Evolutionary conservation across 441 rosid genomes (phyloP).

Genomic region (Capsella rubella): DNA sequence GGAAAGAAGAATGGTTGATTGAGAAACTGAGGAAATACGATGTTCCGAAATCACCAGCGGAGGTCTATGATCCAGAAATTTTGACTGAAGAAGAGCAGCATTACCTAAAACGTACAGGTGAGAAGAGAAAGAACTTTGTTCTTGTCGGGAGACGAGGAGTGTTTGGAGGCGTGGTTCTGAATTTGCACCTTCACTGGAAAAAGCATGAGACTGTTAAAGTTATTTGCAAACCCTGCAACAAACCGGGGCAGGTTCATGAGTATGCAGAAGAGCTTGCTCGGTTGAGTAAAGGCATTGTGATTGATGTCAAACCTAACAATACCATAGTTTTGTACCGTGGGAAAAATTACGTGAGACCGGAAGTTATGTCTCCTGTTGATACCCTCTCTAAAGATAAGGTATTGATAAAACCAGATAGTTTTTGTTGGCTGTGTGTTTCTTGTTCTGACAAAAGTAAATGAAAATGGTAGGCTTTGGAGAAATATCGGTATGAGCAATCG

Average conservation of each 20-base stretch:
- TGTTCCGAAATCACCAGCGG: slow-evolving; percentile 58
- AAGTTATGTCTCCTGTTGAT: slow-evolving; percentile 71
- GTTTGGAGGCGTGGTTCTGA: slow-evolving; percentile 90
- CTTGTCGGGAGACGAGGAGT: slow-evolving; percentile 90
- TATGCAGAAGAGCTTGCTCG: slow-evolving; percentile 82
- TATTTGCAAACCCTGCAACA: slow-evolving; percentile 82
- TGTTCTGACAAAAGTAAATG: slow-evolving; percentile 21
- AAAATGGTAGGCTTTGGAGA: slow-evolving; percentile 76
- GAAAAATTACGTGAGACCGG: slow-evolving; percentile 82
- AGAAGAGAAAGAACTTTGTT: slow-evolving; percentile 84
- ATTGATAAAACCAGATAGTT: slow-evolving; percentile 18
- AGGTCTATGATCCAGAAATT: slow-evolving; percentile 76
- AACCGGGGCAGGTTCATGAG: slow-evolving; percentile 75
- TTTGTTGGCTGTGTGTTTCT: background rate
- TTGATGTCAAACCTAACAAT: slow-evolving; percentile 77
- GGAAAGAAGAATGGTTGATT: slow-evolving; percentile 87
- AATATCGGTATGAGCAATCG: slow-evolving; percentile 76
- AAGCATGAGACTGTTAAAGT: slow-evolving; percentile 92
- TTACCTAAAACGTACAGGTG: slow-evolving; percentile 86
- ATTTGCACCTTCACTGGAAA: slow-evolving; percentile 96
- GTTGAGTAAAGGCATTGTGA: slow-evolving; percentile 78
- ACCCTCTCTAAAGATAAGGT: slow-evolving; percentile 84
- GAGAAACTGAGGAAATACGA: slow-evolving; percentile 84
- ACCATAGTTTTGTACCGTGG: slow-evolving; percentile 80
- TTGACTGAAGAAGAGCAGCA: slow-evolving; percentile 92